Base-by-base conservation (phyloP, 257 asterid species). In the Echium plantagineum region DNA sequence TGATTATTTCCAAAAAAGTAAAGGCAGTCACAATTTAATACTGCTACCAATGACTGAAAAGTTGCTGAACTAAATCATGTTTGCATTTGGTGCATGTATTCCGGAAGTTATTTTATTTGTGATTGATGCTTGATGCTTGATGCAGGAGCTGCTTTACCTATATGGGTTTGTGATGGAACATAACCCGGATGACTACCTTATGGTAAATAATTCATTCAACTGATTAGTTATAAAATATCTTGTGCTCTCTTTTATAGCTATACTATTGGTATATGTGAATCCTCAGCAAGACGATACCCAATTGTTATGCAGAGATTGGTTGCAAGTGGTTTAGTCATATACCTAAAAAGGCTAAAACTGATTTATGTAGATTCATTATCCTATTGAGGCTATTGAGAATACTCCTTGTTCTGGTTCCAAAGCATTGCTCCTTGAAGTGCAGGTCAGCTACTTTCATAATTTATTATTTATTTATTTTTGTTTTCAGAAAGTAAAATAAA, bases 121-220 rank as follows among this genome's bases (percentile, higher is more conserved):
- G 22, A 53, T 46, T 59, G n/a, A 24, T 30, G 28, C 28, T 64
- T 65, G 55, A 9, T 66, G 63, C 71, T 73, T 72, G 61, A 48
- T 72, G 77, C 91, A 93, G 98, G 98, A 93, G 72, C 77, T 93
- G 74, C 83, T 93, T 28, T 86, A 84, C 80, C 94, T 91, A 42
- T 91, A 91, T 60, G 98, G 98, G 66, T 91, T 85, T 74, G 89
- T 88, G 54, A 67, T 85, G 32, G 66, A 75, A 66, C 88, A 89
- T 63, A 93, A 89, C 75, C 85, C 97, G 47, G 89, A 89, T 66
- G 95, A 88, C 86, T 83, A 82, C 77, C 90, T 93, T 61, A 89
- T 93, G 98, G 97, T 86, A 81, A 72, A 69, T 65, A 58, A 52
- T 61, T 24, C 19, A 52, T n/a, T 57, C 24, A 46, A 46, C 18